phyloP scores from a whole-genome alignment of 805 yeast species.

The Yarrowia sp. region DNA sequence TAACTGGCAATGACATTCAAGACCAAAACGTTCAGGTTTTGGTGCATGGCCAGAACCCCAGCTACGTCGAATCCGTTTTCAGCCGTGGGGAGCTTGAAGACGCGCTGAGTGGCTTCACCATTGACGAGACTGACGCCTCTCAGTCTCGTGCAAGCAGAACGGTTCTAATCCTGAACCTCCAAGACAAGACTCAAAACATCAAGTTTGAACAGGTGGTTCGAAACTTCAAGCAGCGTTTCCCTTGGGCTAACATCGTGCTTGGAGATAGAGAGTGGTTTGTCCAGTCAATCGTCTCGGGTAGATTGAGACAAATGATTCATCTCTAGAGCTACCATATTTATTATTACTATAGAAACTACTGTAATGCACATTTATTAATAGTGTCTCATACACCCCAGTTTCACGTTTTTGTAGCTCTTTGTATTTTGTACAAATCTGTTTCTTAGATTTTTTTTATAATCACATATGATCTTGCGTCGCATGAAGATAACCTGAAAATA shows the following conservation, averaged over 20 bases:
- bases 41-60: conserved; percentile 14
- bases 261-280: conserved; percentile 21
- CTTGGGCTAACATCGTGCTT: conserved; percentile 13
- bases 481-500: no score
- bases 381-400: no score
- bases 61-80: neutral
- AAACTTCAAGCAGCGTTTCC: neutral
- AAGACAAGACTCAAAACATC: neutral
- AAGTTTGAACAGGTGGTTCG: neutral
- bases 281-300: conserved; percentile 8
- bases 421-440: no score
- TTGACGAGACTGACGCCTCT: neutral
- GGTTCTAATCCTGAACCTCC: conserved; percentile 2
- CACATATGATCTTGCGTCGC: no score
- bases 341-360: conserved; percentile 13
- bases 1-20: neutral
- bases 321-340: neutral
- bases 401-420: no score
- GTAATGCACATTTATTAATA: neutral
- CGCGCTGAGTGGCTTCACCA: neutral
- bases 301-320: conserved; percentile 17
- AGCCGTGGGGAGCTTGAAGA: conserved; percentile 18
- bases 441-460: no score
- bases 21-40: conserved; percentile 1
- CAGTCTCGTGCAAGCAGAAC: neutral